Conservation (phyloP, 768 basidiomycete genomes). For the Mycena alexandri region DNA sequence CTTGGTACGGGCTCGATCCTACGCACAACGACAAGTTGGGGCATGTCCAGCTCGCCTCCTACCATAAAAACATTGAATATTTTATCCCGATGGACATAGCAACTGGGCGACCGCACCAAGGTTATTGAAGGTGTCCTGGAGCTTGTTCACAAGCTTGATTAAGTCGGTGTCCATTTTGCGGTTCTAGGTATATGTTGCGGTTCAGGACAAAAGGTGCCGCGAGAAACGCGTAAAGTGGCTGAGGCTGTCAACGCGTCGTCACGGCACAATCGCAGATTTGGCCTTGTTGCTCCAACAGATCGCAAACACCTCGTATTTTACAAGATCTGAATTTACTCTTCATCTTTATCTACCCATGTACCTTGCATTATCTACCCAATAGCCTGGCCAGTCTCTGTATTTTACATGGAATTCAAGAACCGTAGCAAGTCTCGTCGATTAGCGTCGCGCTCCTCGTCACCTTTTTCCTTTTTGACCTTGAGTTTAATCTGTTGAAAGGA, state of each 20-base stretch:
- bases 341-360: no score
- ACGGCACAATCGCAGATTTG: slow-evolving; percentile 30
- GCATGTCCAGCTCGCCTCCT: slow-evolving; percentile 95
- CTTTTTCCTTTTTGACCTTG: slow-evolving; percentile 71
- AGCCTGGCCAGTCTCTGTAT: no score
- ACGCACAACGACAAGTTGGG: slow-evolving; percentile 89
- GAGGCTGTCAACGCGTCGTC: slow-evolving; percentile 32
- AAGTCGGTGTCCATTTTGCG: slow-evolving; percentile 89
- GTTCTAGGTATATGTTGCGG: slow-evolving; percentile 15
- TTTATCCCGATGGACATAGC: slow-evolving; percentile 31
- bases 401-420: slow-evolving; percentile 67
- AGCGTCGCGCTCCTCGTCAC: slow-evolving; percentile 67
- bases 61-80: slow-evolving; percentile 36
- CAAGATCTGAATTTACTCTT: no score
- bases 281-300: neutral
- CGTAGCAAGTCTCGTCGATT: slow-evolving; percentile 66
- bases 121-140: slow-evolving; percentile 93
- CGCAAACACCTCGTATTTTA: no score
- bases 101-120: slow-evolving; percentile 74
- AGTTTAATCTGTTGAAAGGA: slow-evolving; percentile 63
- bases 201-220: slow-evolving; percentile 19
- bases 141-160: slow-evolving; percentile 93
- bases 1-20: neutral
- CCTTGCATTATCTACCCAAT: no score
- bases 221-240: slow-evolving; percentile 29